Percentiles rank a stretch among this genome's conserved stretches.
Evolutionary conservation across 148 eudicot species (phyloP).

Genomic region (Beta vulgaris): DNA sequence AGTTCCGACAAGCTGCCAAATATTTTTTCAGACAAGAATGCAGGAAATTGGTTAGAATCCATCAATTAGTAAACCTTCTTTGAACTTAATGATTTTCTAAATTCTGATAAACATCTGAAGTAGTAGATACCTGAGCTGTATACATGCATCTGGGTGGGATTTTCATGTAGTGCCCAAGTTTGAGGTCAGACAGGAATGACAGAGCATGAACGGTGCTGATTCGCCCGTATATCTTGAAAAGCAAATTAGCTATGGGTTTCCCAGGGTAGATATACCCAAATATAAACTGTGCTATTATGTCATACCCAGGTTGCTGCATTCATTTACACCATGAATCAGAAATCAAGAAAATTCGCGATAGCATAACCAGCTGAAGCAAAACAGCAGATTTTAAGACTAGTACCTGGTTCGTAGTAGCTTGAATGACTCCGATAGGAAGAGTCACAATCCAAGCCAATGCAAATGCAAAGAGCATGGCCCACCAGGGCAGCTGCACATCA

Average conservation of each 20-base stretch:
- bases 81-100: background rate
- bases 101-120: background rate
- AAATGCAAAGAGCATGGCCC: slow-evolving; percentile 96
- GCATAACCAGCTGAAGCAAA: background rate
- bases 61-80: background rate
- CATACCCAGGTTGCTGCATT: slow-evolving; percentile 98
- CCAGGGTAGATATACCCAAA: slow-evolving; percentile 90
- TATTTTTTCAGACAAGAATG: background rate
- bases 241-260: slow-evolving; percentile 87
- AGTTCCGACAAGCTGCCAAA: slow-evolving; percentile 76
- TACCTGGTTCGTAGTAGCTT: slow-evolving; percentile 99
- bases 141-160: slow-evolving; percentile 96
- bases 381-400: background rate
- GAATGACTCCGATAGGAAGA: slow-evolving; percentile 97
- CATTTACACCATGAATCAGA: background rate
- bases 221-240: slow-evolving; percentile 95
- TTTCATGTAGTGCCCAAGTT: slow-evolving; percentile 99
- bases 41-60: background rate
- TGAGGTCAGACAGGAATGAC: slow-evolving; percentile 85
- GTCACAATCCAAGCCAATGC: slow-evolving; percentile 82
- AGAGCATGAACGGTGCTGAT: slow-evolving; percentile 90
- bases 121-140: slow-evolving; percentile 60
- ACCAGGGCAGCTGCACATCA: slow-evolving; percentile 96
- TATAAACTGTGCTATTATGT: slow-evolving; percentile 93
- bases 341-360: background rate